Conservation (phyloP, 768 basidiomycete genomes). For the Agrocybe chaxingu region DNA sequence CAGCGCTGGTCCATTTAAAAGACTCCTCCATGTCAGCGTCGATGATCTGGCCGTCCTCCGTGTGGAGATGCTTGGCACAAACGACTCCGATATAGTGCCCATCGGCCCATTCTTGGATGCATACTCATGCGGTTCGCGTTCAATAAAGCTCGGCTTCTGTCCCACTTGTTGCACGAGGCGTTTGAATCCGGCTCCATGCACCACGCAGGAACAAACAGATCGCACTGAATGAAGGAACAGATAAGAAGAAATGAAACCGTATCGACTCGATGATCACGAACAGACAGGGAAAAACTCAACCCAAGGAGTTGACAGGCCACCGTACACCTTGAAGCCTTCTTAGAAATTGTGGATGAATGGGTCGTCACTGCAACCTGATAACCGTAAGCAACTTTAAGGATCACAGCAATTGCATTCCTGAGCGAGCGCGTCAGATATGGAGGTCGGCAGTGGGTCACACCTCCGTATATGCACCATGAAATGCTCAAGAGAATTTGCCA, state of each 20-base stretch:
- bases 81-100: slow-evolving; percentile 19
- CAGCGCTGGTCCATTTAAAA: slow-evolving; percentile 26
- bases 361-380: slow-evolving; percentile 33
- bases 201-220: slow-evolving; percentile 37
- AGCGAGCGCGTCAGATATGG: not conserved
- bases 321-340: slow-evolving; percentile 23
- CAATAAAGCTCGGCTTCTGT: slow-evolving; percentile 16
- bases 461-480: slow-evolving; percentile 27
- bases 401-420: slow-evolving; percentile 32
- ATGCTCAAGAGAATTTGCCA: slow-evolving; percentile 25
- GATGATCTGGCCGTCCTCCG: slow-evolving; percentile 17
- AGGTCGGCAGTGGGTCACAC: slow-evolving; percentile 5
- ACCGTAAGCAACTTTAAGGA: slow-evolving; percentile 38
- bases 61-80: slow-evolving; percentile 29
- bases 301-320: slow-evolving; percentile 22
- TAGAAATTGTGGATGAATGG: slow-evolving; percentile 29
- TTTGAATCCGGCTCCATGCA: slow-evolving; percentile 43
- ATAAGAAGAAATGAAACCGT: not conserved
- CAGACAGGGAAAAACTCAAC: slow-evolving; percentile 38
- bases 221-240: slow-evolving; percentile 23
- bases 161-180: slow-evolving; percentile 18
- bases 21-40: slow-evolving; percentile 23
- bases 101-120: slow-evolving; percentile 1
- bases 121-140: slow-evolving; percentile 17
- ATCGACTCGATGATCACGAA: slow-evolving; percentile 13